Conservation (phyloP, 805 yeast genomes). For the Kodamaea kaohsiungensis region DNA sequence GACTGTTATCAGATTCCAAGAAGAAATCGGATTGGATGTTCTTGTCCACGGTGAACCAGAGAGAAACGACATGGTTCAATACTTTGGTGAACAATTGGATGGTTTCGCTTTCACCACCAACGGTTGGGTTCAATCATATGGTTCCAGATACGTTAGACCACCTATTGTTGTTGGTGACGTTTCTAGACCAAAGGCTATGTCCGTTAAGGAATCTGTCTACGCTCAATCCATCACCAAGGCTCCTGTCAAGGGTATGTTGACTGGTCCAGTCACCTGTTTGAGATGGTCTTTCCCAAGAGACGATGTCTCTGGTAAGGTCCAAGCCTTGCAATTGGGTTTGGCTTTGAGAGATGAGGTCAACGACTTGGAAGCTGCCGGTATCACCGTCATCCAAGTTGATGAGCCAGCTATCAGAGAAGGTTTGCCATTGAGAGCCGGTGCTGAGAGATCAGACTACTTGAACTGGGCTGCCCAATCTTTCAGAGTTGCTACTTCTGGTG, state of each 20-base stretch:
- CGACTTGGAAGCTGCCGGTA: conserved; percentile 98
- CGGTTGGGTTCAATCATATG: conserved; percentile 99
- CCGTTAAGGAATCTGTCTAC: conserved; percentile 98
- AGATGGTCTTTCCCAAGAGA: conserved; percentile 99
- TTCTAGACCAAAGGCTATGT: conserved; percentile 97
- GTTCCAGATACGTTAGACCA: conserved; percentile 99
- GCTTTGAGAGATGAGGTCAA: conserved; percentile 98
- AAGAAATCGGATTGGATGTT: conserved; percentile 97
- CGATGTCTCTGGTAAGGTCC: conserved; percentile 89
- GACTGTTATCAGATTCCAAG: conserved; percentile 97
- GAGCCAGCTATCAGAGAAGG: conserved; percentile 99
- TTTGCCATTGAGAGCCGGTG: conserved; percentile 97
- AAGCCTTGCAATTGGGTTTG: conserved; percentile 94
- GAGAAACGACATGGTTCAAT: conserved; percentile 99
- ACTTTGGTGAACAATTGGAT: conserved; percentile 97
- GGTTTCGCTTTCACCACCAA: conserved; percentile 98
- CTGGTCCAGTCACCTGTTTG: conserved; percentile 99
- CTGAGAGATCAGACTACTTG: conserved; percentile 94
- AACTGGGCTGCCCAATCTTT: conserved; percentile 99
- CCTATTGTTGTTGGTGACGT: conserved; percentile 99
- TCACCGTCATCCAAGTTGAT: conserved; percentile 97
- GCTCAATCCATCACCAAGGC: conserved; percentile 94
- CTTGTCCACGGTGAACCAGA: conserved; percentile 99
- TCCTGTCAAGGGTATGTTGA: conserved; percentile 99
- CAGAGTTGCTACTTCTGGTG: conserved; percentile 99